Evolutionary conservation across 495 filamentous ascomycete genomes (phyloP).

Genomic region (Gamarada debralockiae): DNA sequence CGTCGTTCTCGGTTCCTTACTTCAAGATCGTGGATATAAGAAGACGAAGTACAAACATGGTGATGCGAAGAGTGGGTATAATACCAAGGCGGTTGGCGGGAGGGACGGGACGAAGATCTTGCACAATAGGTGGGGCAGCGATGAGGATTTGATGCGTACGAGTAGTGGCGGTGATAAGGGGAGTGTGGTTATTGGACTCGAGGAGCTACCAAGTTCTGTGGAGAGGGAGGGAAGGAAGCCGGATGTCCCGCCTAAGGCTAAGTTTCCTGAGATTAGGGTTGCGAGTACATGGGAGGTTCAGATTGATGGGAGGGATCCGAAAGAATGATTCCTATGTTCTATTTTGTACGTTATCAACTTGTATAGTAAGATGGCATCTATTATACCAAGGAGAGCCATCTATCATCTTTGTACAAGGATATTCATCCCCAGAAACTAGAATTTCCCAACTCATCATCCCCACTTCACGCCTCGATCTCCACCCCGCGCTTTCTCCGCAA

Average conservation of each 20-base stretch:
- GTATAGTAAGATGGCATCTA: too few relatives aligned
- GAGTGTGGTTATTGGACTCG: conserved; percentile 1
- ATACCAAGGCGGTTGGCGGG: neutral
- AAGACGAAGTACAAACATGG: conserved; percentile 64
- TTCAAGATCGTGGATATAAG: conserved; percentile 74
- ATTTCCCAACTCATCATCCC: neutral
- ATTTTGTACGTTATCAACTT: neutral
- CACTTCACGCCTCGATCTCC: conserved; percentile 1
- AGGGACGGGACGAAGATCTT: conserved; percentile 17
- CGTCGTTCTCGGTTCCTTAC: conserved; percentile 77
- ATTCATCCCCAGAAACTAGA: neutral
- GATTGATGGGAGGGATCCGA: neutral
- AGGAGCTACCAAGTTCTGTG: neutral
- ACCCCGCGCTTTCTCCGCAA: neutral
- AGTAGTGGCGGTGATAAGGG: neutral
- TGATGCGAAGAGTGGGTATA: neutral
- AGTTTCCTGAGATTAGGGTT: conserved; percentile 17
- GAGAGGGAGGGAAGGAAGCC: neutral
- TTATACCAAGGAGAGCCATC: too few relatives aligned
- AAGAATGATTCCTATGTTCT: neutral
- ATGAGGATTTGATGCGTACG: conserved; percentile 70
- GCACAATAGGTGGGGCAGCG: conserved; percentile 65
- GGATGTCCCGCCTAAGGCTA: conserved; percentile 3
- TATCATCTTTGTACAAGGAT: neutral
- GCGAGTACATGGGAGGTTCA: conserved; percentile 17